Percentiles rank a stretch among this genome's conserved stretches.
Conservation (phyloP, 495 filamentous ascomycete species). For the Tuber indicum region DNA sequence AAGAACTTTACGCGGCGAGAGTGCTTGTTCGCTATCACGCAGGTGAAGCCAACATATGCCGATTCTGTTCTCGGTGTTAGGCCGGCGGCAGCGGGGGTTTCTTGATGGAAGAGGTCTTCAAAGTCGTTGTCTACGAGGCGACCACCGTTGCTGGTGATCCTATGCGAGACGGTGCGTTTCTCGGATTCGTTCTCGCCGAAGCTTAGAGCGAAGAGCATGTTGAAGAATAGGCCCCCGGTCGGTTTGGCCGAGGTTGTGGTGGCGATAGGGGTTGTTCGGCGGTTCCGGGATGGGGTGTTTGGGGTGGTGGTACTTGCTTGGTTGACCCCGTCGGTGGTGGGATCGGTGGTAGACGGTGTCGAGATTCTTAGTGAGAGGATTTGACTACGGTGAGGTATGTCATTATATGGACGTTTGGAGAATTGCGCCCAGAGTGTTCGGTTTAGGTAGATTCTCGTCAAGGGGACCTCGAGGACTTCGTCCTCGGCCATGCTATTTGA, state of each 20-base stretch:
- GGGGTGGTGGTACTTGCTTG: slow-evolving; percentile 13
- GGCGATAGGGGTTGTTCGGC: slow-evolving; percentile 12
- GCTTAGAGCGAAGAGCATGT: slow-evolving; percentile 38
- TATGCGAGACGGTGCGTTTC: slow-evolving; percentile 10
- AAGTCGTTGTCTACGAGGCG: slow-evolving; percentile 68
- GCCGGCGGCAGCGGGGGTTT: slow-evolving; percentile 7
- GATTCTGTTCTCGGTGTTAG: slow-evolving; percentile 51
- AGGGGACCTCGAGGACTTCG: slow-evolving; percentile 21
- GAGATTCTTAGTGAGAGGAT: not conserved
- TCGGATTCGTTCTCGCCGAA: slow-evolving; percentile 33
- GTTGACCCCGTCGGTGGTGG: not conserved
- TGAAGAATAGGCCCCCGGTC: slow-evolving; percentile 23
- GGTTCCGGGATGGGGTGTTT: slow-evolving; percentile 15
- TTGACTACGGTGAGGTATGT: not conserved
- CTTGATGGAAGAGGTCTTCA: slow-evolving; percentile 66
- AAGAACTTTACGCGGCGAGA: slow-evolving; percentile 90
- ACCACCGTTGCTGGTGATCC: slow-evolving; percentile 54
- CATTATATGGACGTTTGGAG: slow-evolving; percentile 10
- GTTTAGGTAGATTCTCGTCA: slow-evolving; percentile 39
- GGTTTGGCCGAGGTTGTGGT: not conserved
- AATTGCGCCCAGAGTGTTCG: slow-evolving; percentile 40
- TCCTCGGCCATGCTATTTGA: not conserved
- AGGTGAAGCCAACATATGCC: slow-evolving; percentile 63
- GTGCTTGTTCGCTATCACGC: slow-evolving; percentile 77
- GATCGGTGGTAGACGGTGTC: not conserved